Percentiles rank a stretch among this genome's conserved stretches.
Conservation (phyloP, 805 yeast genomes). For the Ogataea polymorpha region DNA sequence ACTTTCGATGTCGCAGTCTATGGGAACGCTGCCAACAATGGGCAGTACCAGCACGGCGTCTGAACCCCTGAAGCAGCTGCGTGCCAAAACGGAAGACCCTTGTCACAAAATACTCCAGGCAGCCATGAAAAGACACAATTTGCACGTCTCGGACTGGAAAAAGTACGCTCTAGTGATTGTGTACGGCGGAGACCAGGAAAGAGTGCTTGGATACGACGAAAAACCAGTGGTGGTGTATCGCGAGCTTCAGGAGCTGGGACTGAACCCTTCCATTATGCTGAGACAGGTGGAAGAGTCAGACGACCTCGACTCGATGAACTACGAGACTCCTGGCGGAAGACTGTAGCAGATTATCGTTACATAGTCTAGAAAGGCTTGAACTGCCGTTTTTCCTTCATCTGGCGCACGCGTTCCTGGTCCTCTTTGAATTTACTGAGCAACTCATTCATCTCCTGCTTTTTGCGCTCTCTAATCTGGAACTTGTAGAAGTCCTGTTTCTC, state of each 20-base stretch:
- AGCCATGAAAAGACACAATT: conserved; percentile 81
- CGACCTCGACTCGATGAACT: conserved; percentile 24
- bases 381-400: conserved; percentile 75
- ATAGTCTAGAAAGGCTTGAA: conserved; percentile 71
- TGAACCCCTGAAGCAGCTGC: conserved; percentile 80
- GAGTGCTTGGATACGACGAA: conserved; percentile 79
- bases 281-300: conserved; percentile 67
- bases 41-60: conserved; percentile 1
- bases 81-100: conserved; percentile 88
- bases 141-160: conserved; percentile 77
- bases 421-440: conserved; percentile 77
- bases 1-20: conserved; percentile 10
- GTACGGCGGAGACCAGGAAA: conserved; percentile 88
- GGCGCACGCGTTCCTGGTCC: conserved; percentile 82
- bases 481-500: conserved; percentile 91
- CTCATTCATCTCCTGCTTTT: conserved; percentile 89
- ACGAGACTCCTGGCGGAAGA: conserved; percentile 42
- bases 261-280: conserved; percentile 89
- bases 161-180: conserved; percentile 86
- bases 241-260: conserved; percentile 79
- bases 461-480: conserved; percentile 91
- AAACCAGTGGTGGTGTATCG: conserved; percentile 84
- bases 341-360: conserved; percentile 19
- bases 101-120: conserved; percentile 84
- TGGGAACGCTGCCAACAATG: conserved; percentile 10